A percentile compares a stretch with the other conserved stretches of the same genome.
Conservation (phyloP, 2,329 filamentous ascomycete genomes). For the Xylaria sp. region DNA sequence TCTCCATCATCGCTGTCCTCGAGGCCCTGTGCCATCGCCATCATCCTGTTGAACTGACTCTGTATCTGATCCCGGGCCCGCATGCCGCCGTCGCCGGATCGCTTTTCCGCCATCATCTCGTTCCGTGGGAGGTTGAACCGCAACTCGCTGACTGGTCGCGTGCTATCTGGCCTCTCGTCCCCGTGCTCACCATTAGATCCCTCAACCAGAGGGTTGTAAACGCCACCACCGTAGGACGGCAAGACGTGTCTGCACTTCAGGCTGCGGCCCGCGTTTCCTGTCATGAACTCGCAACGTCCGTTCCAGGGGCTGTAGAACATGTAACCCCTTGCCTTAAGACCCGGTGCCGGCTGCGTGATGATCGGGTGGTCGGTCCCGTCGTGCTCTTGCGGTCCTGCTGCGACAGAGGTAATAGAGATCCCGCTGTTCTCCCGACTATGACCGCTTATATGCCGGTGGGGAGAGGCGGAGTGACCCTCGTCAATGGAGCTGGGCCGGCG, state of each 20-base stretch:
- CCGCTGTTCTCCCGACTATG: constrained; percentile 32
- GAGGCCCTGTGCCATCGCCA: constrained; percentile 30
- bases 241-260: constrained; percentile 71
- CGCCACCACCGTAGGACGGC: constrained; percentile 36
- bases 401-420: constrained; percentile 34
- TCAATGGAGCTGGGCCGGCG: constrained; percentile 34
- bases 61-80: constrained; percentile 36
- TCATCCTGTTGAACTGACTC: constrained; percentile 28
- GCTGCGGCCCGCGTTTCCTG: constrained; percentile 67
- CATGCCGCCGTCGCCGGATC: constrained; percentile 35
- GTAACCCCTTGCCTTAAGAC: constrained; percentile 59
- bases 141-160: constrained; percentile 65
- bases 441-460: constrained; percentile 16
- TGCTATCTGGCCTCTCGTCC: constrained; percentile 27
- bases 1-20: constrained; percentile 36
- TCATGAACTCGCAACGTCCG: constrained; percentile 78
- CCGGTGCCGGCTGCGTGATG: constrained; percentile 42
- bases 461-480: constrained; percentile 27
- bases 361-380: constrained; percentile 29
- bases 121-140: constrained; percentile 77
- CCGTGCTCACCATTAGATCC: constrained; percentile 32
- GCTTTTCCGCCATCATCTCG: constrained; percentile 40
- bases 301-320: constrained; percentile 83
- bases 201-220: constrained; percentile 42
- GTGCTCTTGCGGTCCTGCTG: constrained; percentile 21